These are phyloP conservation scores for Leccinum pachyderme DNA, from an alignment of 1,284 basidiomycete genomes.

Conservation along the genomic window DNA sequence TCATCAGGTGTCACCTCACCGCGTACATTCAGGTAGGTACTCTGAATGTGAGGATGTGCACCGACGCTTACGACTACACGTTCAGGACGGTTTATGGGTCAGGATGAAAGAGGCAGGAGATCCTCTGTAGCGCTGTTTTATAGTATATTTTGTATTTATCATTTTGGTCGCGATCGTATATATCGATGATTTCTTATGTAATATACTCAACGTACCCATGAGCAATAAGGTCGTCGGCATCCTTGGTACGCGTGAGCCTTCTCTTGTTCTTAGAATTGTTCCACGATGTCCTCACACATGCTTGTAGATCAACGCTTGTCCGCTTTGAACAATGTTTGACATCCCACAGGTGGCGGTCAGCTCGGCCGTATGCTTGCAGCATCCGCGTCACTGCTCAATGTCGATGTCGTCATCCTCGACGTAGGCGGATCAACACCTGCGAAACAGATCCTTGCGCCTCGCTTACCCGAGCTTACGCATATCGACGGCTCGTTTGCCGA, in stretches of 20 bases:
- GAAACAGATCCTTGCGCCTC: constrained; percentile 80
- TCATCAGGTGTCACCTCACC: constrained; percentile 46
- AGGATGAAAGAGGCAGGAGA: constrained; percentile 14
- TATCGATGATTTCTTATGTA: background rate
- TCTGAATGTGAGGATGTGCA: too few species aligned
- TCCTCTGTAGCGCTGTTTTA: background rate
- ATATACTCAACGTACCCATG: too few species aligned
- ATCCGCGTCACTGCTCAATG: constrained; percentile 85
- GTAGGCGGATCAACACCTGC: constrained; percentile 80
- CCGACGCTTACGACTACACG: background rate
- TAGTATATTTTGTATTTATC: background rate
- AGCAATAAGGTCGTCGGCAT: constrained; percentile 26
- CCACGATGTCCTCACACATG: constrained; percentile 5
- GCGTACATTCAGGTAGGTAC: constrained; percentile 44
- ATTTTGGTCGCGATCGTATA: too few species aligned
- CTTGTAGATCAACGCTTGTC: constrained; percentile 11
- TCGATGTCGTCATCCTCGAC: constrained; percentile 89
- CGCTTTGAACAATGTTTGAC: constrained; percentile 11
- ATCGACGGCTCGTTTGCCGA: constrained; percentile 91
- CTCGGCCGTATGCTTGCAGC: constrained; percentile 97
- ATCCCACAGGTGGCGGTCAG: constrained; percentile 86
- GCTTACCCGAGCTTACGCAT: constrained; percentile 54
- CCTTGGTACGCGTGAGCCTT: constrained; percentile 29
- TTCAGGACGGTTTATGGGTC: constrained; percentile 20
- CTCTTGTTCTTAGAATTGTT: background rate